Conservation (phyloP, 345 rosid genomes). For the Citrus australasica region DNA sequence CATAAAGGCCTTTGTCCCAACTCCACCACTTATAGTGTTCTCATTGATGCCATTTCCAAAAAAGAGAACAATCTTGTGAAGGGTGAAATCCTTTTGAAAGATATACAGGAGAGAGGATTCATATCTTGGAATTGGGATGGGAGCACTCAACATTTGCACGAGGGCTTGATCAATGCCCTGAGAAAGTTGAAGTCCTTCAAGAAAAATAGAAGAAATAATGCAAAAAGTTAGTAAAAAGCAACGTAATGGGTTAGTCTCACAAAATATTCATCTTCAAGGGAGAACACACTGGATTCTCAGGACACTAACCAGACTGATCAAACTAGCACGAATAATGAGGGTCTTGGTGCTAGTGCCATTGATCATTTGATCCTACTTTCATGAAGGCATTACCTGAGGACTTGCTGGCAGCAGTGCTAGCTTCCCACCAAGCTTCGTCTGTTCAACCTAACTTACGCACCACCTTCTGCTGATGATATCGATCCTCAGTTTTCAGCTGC, state of each 20-base stretch:
- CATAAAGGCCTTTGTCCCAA: constrained; percentile 56
- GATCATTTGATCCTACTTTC: constrained; percentile 98
- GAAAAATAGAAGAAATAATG: constrained; percentile 30
- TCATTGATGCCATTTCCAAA: constrained; percentile 44
- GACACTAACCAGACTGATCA: constrained; percentile 56
- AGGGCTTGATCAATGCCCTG: constrained; percentile 43
- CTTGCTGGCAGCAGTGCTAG: constrained; percentile 85
- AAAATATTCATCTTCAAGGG: not conserved
- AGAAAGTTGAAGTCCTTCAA: constrained; percentile 42
- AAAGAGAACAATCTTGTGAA: constrained; percentile 18
- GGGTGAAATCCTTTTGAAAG: constrained; percentile 49
- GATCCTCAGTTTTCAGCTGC: constrained; percentile 98
- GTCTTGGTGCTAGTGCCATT: constrained; percentile 62
- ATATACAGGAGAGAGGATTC: constrained; percentile 58
- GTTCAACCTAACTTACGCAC: constrained; percentile 72
- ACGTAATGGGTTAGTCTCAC: not conserved
- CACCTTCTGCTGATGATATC: constrained; percentile 85
- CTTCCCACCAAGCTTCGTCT: constrained; percentile 92
- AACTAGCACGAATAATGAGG: constrained; percentile 36
- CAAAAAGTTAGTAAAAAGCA: constrained; percentile 10
- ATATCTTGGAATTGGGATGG: constrained; percentile 36
- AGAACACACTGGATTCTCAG: constrained; percentile 29
- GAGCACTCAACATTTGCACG: constrained; percentile 28
- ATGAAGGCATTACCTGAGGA: constrained; percentile 95
- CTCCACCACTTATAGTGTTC: constrained; percentile 55